Base-by-base conservation (phyloP, 2,329 filamentous ascomycete species). In the Rhinocladiella mackenziei region DNA sequence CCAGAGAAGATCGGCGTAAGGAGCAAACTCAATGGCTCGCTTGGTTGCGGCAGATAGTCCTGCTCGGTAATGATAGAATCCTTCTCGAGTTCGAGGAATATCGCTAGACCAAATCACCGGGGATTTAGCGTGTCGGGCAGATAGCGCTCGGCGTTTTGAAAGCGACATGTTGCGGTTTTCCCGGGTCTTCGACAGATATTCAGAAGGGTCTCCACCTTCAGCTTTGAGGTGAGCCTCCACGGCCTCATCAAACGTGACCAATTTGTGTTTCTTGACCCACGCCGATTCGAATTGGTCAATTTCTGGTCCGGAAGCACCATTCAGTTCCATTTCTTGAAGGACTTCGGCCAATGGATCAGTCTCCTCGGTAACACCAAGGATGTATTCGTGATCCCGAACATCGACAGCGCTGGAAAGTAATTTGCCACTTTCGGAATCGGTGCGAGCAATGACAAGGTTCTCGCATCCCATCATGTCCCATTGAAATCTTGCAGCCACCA, bases 381-480 rank as follows among this genome's bases (percentile, higher is more conserved):
- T 95, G 69, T 91, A 97, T 66, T 97, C 91, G 65, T 98, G 92
- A 62, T 98, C 92, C 46, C 92, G 84, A 4, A 89, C 84, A 61
- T 98, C 92, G 51, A 98, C 85, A 10, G 89, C 87, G 48, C 85
- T 94, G 46, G 85, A 94, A 43, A 98, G 75, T 15, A 98, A 77
- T 63, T 83, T 89, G 33, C 91, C 92, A 51, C 87, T 94, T 67
- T 97, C 92, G 1, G 89, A 94, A 65, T 98, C 92, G 1, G 92
- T 97, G 45, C 92, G 83, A 2, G 92, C 92, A 62, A 98, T 92
- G 30, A 97, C 81, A 3, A 97, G 76, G 64, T 94, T 97, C 70
- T 98, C 92, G 39, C 80, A 83, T 34, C 91, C 92, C 91, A 98
- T 97, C 57, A 96, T 76, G 60, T 98, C 92, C 91, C 91, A 98